Evolutionary conservation across 305 asterid species (phyloP).

Genomic region (Caryopteris hybrid): DNA sequence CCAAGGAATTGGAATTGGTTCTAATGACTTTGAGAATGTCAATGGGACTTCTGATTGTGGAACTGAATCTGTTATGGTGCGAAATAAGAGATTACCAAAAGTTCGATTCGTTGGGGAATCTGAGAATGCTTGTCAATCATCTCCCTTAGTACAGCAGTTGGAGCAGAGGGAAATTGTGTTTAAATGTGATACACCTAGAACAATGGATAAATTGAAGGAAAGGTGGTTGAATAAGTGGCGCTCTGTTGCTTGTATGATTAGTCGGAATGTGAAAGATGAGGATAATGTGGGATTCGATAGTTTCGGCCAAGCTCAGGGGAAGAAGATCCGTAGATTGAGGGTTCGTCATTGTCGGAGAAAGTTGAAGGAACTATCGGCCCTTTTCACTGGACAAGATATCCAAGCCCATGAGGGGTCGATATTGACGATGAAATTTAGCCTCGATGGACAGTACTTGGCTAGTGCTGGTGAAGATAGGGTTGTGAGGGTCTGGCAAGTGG

Average conservation of each 20-base stretch:
- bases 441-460: slow-evolving; percentile 76
- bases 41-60: slow-evolving; percentile 22
- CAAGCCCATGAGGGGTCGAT: slow-evolving; percentile 88
- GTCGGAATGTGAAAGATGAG: slow-evolving; percentile 24
- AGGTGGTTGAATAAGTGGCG: slow-evolving; percentile 55
- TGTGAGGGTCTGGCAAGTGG: slow-evolving; percentile 78
- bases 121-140: slow-evolving; percentile 18
- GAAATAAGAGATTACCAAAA: slow-evolving; percentile 21
- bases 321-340: slow-evolving; percentile 47
- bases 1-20: slow-evolving; percentile 6
- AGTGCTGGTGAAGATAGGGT: slow-evolving; percentile 88
- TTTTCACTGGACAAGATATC: slow-evolving; percentile 70
- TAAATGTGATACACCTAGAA: slow-evolving; percentile 17
- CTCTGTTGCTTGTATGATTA: slow-evolving; percentile 47
- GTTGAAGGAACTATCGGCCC: slow-evolving; percentile 78
- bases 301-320: slow-evolving; percentile 21
- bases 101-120: slow-evolving; percentile 13
- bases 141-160: slow-evolving; percentile 23
- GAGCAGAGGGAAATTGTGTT: slow-evolving; percentile 24
- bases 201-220: slow-evolving; percentile 35
- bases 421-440: slow-evolving; percentile 81
- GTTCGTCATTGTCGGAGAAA: slow-evolving; percentile 53
- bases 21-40: slow-evolving; percentile 18
- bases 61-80: slow-evolving; percentile 24
- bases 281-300: slow-evolving; percentile 16